These are phyloP conservation scores for Trichoderma asperellum DNA, from an alignment of 2,329 filamentous ascomycete species.

Conservation along the genomic window DNA sequence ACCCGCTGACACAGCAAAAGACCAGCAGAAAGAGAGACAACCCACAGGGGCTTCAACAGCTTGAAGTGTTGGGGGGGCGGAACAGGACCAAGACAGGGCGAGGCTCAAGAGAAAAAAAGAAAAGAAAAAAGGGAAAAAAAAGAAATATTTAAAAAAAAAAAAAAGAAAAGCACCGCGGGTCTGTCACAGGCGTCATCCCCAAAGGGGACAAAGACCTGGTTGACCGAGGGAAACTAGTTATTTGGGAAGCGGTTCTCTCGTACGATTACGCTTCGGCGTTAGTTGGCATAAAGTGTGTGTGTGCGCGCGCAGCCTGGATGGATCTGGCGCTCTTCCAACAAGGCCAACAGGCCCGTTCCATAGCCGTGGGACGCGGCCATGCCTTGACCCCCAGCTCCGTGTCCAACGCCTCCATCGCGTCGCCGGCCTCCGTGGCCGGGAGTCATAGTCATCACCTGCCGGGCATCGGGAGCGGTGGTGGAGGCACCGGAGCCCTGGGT, in stretches of 20 bases:
- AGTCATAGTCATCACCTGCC: conserved; percentile 36
- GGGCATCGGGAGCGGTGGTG: conserved; percentile 16
- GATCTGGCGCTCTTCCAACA: conserved; percentile 38
- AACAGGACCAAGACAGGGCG: neutral
- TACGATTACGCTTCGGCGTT: conserved; percentile 21
- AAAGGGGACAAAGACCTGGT: neutral
- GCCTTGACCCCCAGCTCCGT: conserved; percentile 38
- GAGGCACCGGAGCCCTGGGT: conserved; percentile 15
- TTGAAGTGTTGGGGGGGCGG: neutral
- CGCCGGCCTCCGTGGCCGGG: conserved; percentile 31
- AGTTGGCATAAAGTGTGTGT: neutral
- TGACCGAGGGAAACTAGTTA: conserved; percentile 20
- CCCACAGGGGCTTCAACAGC: neutral
- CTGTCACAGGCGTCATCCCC: conserved; percentile 11
- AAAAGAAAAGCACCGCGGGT: neutral
- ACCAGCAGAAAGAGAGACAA: neutral
- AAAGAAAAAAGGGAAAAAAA: neutral
- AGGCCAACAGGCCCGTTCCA: conserved; percentile 20
- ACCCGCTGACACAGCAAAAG: conserved; percentile 11
- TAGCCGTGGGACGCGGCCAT: conserved; percentile 1
- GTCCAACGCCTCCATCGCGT: conserved; percentile 34
- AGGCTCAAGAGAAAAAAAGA: neutral
- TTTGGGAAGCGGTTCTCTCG: conserved; percentile 6
- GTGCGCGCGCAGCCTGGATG: conserved; percentile 26
- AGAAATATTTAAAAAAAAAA: neutral